Conservation (phyloP, 2,329 filamentous ascomycete genomes). For the Clarireedia monteithiana region DNA sequence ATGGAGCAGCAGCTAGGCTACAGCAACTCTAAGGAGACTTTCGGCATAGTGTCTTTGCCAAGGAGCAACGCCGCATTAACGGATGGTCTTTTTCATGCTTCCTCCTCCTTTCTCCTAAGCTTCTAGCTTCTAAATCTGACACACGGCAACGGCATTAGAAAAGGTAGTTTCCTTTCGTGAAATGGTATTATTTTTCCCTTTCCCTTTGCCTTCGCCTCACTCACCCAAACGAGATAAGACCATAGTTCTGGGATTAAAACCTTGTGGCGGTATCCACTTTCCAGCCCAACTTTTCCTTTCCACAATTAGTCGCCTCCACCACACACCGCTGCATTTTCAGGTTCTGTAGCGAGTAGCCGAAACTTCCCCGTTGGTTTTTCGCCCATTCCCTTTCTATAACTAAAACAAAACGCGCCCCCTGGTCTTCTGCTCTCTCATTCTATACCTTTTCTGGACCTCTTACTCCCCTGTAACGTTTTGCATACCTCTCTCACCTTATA, state of each 20-base stretch:
- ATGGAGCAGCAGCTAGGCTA: conserved; percentile 1
- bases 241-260: background rate
- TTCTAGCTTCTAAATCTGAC: conserved; percentile 9
- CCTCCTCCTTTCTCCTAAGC: background rate
- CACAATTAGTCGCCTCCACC: conserved; percentile 6
- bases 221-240: conserved; percentile 2
- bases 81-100: background rate
- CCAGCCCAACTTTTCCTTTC: background rate
- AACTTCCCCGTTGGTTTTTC: background rate
- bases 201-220: background rate
- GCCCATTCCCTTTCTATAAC: background rate
- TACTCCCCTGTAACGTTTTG: conserved; percentile 10
- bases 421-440: background rate
- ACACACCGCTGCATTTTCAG: conserved; percentile 7
- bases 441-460: conserved; percentile 5
- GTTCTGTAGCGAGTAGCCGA: background rate
- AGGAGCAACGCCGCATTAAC: conserved; percentile 6
- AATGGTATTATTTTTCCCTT: background rate
- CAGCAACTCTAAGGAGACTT: conserved; percentile 1
- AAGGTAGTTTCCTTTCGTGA: background rate
- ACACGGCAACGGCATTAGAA: conserved; percentile 3
- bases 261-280: conserved; percentile 6
- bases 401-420: background rate
- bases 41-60: background rate
- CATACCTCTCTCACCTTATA: conserved; percentile 4